A percentile compares a stretch with the other conserved stretches of the same genome.
Evolutionary conservation across 305 asterid genomes (phyloP).

Genomic region (Stenogyne calaminthoides): DNA sequence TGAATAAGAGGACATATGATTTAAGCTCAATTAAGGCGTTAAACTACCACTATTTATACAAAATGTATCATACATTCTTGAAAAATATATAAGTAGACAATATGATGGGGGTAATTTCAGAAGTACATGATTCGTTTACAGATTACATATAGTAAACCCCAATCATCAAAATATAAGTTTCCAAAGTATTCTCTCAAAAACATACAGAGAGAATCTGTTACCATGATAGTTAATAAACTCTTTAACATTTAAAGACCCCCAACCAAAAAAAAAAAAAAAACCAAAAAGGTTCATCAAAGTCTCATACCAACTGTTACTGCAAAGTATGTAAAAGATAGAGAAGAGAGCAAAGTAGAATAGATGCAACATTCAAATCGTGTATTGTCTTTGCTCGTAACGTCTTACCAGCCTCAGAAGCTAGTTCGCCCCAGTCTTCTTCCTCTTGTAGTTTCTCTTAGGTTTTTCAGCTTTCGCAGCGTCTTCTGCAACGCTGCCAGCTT

Average conservation of each 20-base stretch:
- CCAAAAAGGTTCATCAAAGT: background rate
- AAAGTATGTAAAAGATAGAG: constrained; percentile 9
- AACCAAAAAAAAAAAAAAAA: background rate
- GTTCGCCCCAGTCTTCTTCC: constrained; percentile 14
- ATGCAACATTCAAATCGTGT: background rate
- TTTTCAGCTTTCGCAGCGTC: constrained; percentile 15
- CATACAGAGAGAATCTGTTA: constrained; percentile 11
- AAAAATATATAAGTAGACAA: background rate
- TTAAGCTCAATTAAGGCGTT: background rate
- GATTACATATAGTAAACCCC: background rate
- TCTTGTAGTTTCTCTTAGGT: constrained; percentile 27
- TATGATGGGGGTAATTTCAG: background rate
- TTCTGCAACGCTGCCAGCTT: constrained; percentile 17
- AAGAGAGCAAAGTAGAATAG: constrained; percentile 3
- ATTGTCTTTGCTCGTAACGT: constrained; percentile 9
- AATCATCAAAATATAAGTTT: constrained; percentile 13
- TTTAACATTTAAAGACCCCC: background rate
- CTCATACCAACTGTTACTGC: background rate
- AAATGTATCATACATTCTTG: background rate
- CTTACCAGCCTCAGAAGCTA: constrained; percentile 18
- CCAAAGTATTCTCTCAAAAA: background rate
- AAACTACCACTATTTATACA: background rate
- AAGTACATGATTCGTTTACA: background rate
- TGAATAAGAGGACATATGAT: background rate
- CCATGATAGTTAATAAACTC: constrained; percentile 1